Base-by-base conservation (phyloP, 2,329 filamentous ascomycete genomes). In the Venturia nashicola region DNA sequence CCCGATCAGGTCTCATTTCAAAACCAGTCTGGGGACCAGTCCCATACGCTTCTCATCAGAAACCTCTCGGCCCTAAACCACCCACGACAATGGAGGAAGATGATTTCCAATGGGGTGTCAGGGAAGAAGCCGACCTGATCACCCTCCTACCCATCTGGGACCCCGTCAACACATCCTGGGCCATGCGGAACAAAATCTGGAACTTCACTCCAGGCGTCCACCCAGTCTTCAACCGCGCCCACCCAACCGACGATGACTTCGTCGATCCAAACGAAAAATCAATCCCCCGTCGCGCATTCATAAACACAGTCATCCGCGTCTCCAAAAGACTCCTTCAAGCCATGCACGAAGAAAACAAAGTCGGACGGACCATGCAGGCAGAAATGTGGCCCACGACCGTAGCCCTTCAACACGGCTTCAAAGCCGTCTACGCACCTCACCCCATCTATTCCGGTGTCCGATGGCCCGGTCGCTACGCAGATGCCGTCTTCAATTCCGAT, bases 341-440 rank as follows among this genome's bases (percentile, higher is more conserved):
- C 20, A 97, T 97, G 93, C 93, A 97, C 78, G 83, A 86, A 64
- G 91, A 96, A 78, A 96, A 92, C 39, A 83, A 90, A 70, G 87
- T 88, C 71, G 92, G 91, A 69, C 89, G 95, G 75, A 89, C 90
- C 67, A 95, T 94, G 78, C 96, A 96, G 73, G 90, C 91, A 0
- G 93, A 97, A 75, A 97, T 97, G 92, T 97, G 91, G 91, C 90
- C 92, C 0, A 87, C 88, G 0, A 94, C 89, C 0, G 86, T 90
- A 0, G 90, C 92, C 1, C 81, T 97, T 11, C 92, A 97, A 66
- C 92, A 97, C 73, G 93, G 93, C 12, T 86, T 90, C 77, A 97
- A 97, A 78, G 91, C 90, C 44, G 91, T 97, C 16, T 96, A 88
- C 68, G 91, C 87, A 2, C 93, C 93, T 0, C 93, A 97, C 70